phyloP scores from a whole-genome alignment of 148 eudicot genomes.

The Chenopodium berlandieri region DNA sequence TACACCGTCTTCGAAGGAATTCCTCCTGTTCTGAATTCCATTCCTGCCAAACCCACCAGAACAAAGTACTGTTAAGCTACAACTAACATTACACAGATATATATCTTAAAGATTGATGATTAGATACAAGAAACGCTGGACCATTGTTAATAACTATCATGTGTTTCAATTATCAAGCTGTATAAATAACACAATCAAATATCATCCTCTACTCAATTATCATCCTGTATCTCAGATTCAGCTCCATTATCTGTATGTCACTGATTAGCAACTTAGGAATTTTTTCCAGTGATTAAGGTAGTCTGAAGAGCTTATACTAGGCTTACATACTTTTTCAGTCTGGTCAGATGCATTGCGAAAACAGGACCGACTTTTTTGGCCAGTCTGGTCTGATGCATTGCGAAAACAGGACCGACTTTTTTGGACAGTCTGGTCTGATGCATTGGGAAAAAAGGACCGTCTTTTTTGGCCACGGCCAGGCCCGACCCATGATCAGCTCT shows the following conservation, averaged over 20 bases:
- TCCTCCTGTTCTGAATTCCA: slow-evolving; percentile 86
- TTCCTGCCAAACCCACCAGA: slow-evolving; percentile 42
- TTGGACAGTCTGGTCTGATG: too few relatives aligned
- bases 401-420: neutral
- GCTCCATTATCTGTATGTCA: neutral
- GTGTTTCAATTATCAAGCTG: neutral
- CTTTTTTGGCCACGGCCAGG: neutral
- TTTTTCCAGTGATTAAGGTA: neutral
- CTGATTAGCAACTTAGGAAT: neutral
- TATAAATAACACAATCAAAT: neutral
- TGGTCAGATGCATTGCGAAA: neutral
- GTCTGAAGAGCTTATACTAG: neutral
- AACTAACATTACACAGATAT: neutral
- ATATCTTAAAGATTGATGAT: neutral
- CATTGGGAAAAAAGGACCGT: neutral
- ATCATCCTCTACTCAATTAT: neutral
- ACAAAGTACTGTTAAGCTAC: neutral
- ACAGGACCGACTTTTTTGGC: neutral
- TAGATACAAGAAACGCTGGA: neutral
- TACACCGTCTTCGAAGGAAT: slow-evolving; percentile 91
- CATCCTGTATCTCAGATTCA: neutral
- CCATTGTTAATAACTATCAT: neutral
- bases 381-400: neutral
- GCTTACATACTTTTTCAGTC: neutral
- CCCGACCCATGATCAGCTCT: neutral